Conservation (phyloP, 148 eudicot genomes). For the Rhododendron mucronatum region DNA sequence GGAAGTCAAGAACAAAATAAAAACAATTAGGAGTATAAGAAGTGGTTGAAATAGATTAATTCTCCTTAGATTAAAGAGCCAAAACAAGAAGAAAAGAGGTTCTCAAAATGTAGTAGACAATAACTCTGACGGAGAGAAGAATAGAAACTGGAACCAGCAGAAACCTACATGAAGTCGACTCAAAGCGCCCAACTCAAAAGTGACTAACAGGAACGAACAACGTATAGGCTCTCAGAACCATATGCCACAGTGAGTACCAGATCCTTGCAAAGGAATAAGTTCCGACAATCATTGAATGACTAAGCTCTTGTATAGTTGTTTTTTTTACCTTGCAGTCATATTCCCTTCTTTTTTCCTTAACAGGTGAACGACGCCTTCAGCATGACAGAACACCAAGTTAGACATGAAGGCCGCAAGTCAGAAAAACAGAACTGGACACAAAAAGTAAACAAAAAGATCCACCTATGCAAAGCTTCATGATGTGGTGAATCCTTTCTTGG, state of each 20-base stretch:
- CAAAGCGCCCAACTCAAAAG: background rate
- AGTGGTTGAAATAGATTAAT: background rate
- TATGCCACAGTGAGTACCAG: conserved; percentile 8
- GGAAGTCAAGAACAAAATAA: background rate
- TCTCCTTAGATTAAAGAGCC: background rate
- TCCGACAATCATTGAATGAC: conserved; percentile 29
- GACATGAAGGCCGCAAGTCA: conserved; percentile 54
- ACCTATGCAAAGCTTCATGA: conserved; percentile 85
- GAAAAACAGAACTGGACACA: conserved; percentile 57
- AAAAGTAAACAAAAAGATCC: conserved; percentile 51
- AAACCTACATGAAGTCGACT: background rate
- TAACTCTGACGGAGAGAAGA: background rate
- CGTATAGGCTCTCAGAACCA: conserved; percentile 20
- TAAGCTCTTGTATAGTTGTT: conserved; percentile 39
- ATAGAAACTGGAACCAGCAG: background rate
- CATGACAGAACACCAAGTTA: conserved; percentile 85
- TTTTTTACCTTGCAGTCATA: conserved; percentile 96
- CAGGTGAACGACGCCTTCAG: conserved; percentile 99
- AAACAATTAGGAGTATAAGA: background rate
- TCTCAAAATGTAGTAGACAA: background rate
- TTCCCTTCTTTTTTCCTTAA: conserved; percentile 90
- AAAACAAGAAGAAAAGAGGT: background rate
- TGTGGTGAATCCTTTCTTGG: conserved; percentile 79
- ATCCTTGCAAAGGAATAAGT: conserved; percentile 21
- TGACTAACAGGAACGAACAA: background rate